phyloP scores from a whole-genome alignment of 1,139 yeast species.

The Hanseniaspora sp. region DNA sequence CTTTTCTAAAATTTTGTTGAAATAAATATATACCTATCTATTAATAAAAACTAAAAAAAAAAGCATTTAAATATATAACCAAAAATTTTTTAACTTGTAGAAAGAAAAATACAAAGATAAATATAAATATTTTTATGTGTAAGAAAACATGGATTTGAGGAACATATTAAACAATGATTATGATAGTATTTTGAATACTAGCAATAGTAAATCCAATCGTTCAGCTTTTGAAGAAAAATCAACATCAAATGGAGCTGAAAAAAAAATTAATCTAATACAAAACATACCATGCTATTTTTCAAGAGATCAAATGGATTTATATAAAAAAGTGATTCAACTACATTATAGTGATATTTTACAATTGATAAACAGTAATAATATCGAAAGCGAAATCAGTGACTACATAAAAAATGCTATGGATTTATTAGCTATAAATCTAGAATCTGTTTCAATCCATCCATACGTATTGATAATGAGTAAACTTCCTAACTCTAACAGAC shows the following conservation, averaged over 20 bases:
- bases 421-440: constrained; percentile 64
- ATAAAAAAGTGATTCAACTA: constrained; percentile 84
- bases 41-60: too few relatives aligned
- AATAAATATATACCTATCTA: too few relatives aligned
- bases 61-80: too few relatives aligned
- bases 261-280: background rate
- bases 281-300: constrained; percentile 68
- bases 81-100: too few relatives aligned
- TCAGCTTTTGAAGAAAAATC: background rate
- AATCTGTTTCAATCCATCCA: constrained; percentile 79
- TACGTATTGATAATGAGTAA: constrained; percentile 73
- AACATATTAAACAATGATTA: constrained; percentile 3
- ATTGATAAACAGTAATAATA: constrained; percentile 25
- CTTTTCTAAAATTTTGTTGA: too few relatives aligned
- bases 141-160: background rate
- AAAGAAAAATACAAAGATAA: too few relatives aligned
- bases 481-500: constrained; percentile 69
- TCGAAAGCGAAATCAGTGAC: background rate
- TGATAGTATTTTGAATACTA: constrained; percentile 1
- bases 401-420: constrained; percentile 40
- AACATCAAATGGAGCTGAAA: background rate
- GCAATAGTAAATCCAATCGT: background rate
- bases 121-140: background rate
- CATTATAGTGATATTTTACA: constrained; percentile 85
- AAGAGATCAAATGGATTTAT: constrained; percentile 76